These are phyloP conservation scores for Eimeria acervulina DNA, from an alignment of 169 alveolate species.

Conservation along the genomic window DNA sequence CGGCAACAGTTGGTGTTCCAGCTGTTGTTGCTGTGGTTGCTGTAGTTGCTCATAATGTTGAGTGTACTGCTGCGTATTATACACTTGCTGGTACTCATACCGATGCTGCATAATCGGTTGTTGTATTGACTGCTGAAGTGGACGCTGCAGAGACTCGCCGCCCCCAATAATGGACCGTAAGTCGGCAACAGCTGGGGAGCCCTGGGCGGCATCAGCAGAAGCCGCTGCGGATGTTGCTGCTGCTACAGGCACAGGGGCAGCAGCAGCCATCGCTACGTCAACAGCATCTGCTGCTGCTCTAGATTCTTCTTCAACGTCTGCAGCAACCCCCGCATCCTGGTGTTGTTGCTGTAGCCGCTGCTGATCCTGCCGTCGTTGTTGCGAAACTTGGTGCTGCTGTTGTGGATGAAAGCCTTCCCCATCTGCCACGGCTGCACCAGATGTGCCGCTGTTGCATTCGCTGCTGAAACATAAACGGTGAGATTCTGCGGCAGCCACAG, in stretches of 20 bases:
- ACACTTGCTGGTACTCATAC: background rate
- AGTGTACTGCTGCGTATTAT: background rate
- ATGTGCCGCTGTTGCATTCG: background rate
- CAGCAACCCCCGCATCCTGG: background rate
- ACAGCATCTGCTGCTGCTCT: background rate
- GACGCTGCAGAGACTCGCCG: background rate
- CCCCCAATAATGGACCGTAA: background rate
- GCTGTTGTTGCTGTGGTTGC: conserved; percentile 12
- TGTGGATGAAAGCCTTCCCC: background rate
- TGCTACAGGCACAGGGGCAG: background rate
- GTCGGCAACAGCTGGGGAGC: conserved; percentile 54
- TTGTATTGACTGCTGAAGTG: conserved; percentile 30
- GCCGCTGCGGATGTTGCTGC: background rate
- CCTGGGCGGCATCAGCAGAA: background rate
- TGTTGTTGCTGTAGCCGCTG: conserved; percentile 29
- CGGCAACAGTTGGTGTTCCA: background rate
- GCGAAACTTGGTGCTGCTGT: background rate
- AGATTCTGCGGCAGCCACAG: background rate
- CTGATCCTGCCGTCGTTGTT: background rate
- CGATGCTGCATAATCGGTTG: background rate
- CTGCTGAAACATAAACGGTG: background rate
- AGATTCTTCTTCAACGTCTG: background rate
- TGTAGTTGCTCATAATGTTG: conserved; percentile 39
- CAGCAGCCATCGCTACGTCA: background rate
- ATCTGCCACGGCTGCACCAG: background rate